Conservation (phyloP, 345 rosid species). For the Dipteronia dyeriana region DNA sequence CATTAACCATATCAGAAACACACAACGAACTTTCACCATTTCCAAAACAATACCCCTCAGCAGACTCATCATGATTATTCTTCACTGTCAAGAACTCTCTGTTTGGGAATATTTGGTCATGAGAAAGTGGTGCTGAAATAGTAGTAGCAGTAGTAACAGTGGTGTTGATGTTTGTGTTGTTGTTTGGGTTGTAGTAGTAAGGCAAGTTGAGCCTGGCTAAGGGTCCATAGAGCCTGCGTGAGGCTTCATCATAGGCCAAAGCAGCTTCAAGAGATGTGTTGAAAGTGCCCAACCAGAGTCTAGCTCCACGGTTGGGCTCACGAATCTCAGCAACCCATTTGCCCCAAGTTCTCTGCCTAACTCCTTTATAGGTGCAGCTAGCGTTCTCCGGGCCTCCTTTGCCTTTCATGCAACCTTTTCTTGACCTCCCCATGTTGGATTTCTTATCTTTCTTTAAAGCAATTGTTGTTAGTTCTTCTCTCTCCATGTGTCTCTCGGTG, state of each 20-base stretch:
- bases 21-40: neutral
- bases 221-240: constrained; percentile 49
- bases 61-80: no score
- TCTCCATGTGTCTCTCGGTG: neutral
- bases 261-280: constrained; percentile 55
- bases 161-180: no score
- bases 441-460: constrained; percentile 24
- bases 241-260: constrained; percentile 56
- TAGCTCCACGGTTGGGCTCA: constrained; percentile 49
- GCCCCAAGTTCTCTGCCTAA: constrained; percentile 64
- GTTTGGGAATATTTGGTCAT: neutral
- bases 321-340: constrained; percentile 70
- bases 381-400: constrained; percentile 74
- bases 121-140: neutral
- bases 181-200: neutral
- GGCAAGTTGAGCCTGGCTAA: constrained; percentile 54
- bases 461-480: neutral
- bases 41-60: no score
- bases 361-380: constrained; percentile 53
- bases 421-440: constrained; percentile 49
- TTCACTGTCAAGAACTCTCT: neutral
- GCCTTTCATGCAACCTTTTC: constrained; percentile 74
- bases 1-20: neutral
- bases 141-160: neutral
- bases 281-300: constrained; percentile 64